These are phyloP conservation scores for Termitomyces bulborhizus DNA, from an alignment of 768 basidiomycete genomes.

Conservation along the genomic window DNA sequence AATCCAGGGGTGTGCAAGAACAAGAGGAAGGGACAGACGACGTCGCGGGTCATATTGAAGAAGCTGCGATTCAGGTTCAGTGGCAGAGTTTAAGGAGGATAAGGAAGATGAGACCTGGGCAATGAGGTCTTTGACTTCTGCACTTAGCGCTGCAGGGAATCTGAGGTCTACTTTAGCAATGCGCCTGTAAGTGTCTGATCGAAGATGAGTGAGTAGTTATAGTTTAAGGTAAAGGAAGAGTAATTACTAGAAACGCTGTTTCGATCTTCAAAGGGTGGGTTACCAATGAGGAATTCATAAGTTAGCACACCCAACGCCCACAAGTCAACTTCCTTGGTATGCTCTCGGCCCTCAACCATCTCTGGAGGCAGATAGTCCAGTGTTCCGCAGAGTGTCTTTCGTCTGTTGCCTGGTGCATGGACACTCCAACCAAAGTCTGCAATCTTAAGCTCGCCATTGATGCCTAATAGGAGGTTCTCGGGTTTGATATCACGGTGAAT, in stretches of 20 bases:
- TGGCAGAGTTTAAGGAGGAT: not conserved
- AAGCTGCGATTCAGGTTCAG: slow-evolving; percentile 45
- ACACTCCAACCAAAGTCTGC: slow-evolving; percentile 99
- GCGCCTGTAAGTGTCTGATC: slow-evolving; percentile 78
- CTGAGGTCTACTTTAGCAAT: slow-evolving; percentile 84
- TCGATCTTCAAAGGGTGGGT: slow-evolving; percentile 77
- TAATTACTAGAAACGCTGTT: slow-evolving; percentile 65
- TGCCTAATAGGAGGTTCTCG: slow-evolving; percentile 89
- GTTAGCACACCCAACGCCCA: slow-evolving; percentile 98
- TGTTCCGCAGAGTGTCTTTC: slow-evolving; percentile 92
- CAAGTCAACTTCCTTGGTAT: slow-evolving; percentile 85
- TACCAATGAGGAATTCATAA: slow-evolving; percentile 90
- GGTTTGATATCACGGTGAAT: slow-evolving; percentile 99
- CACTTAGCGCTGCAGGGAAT: slow-evolving; percentile 52
- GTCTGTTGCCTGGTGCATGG: slow-evolving; percentile 86
- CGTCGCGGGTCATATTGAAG: slow-evolving; percentile 77
- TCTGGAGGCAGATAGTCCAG: slow-evolving; percentile 96
- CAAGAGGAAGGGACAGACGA: slow-evolving; percentile 69
- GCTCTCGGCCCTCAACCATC: slow-evolving; percentile 93
- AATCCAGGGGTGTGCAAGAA: slow-evolving; percentile 85
- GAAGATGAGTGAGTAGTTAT: not conserved
- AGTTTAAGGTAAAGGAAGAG: not conserved
- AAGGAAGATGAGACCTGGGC: slow-evolving; percentile 34
- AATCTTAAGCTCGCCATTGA: slow-evolving; percentile 97
- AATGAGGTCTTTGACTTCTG: slow-evolving; percentile 66